These are phyloP conservation scores for Trametes cingulata DNA, from an alignment of 768 basidiomycete genomes.

Conservation along the genomic window DNA sequence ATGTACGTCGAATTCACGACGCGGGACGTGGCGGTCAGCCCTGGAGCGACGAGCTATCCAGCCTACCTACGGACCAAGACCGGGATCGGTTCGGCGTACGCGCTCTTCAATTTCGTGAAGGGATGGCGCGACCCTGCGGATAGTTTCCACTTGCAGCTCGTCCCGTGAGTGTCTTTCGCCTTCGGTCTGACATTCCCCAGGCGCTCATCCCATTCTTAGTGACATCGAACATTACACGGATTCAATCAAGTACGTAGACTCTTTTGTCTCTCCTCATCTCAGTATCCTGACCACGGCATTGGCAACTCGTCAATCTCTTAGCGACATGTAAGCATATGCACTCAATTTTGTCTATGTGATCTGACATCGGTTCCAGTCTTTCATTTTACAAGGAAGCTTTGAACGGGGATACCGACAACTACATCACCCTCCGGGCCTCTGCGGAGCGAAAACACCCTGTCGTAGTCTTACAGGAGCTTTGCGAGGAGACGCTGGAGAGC, in stretches of 20 bases:
- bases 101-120: conserved; percentile 30
- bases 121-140: conserved; percentile 32
- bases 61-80: conserved; percentile 30
- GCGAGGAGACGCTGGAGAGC: conserved; percentile 10
- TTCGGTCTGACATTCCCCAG: not conserved
- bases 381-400: conserved; percentile 26
- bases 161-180: conserved; percentile 30
- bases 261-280: not conserved
- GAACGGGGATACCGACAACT: conserved; percentile 19
- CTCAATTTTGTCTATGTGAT: not conserved
- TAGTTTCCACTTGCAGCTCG: conserved; percentile 36
- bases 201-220: not conserved
- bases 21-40: conserved; percentile 25
- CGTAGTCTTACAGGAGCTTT: conserved; percentile 2
- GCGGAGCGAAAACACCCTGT: not conserved
- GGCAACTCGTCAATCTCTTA: not conserved
- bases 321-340: conserved; percentile 7
- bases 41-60: conserved; percentile 30
- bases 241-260: not conserved
- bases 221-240: not conserved
- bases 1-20: conserved; percentile 36
- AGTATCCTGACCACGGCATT: not conserved
- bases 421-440: conserved; percentile 16
- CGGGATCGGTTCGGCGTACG: conserved; percentile 38
- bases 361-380: not conserved